Base-by-base conservation (phyloP, 148 eudicot genomes). In the Fagopyrum esculentum region DNA sequence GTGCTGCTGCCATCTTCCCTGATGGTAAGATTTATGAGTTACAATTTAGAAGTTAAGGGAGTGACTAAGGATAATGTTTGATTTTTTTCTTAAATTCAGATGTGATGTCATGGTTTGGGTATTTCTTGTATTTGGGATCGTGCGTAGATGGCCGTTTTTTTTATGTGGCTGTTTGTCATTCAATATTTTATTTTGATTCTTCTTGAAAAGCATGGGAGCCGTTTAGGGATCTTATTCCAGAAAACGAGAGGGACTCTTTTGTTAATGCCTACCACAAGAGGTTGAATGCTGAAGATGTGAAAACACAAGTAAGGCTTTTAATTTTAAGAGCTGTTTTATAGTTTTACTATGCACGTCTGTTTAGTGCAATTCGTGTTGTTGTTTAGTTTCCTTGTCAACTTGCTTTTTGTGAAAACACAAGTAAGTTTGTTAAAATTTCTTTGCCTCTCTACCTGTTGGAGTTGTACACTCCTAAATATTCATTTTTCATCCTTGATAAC, bases 171-270 rank as follows among this genome's bases (percentile, higher is more conserved):
- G 69, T 70, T 45, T n/a, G 35, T 26, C 15, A 44, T 70, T 6
- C 6, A 9, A 69, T 30, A 69, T 12, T 15, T 17, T n/a, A 70
- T 30, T 16, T 6, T 5, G 45, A 44, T 44, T 59, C 69, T 77
- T 75, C 46, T 74, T 30, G 45, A 45, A 77, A 19, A 95, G 99
- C 91, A 80, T 95, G 99, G 99, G 97, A 95, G 83, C 83, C 86
- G 75, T 95, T 92, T 80, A 89, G 97, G 85, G 99, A 95, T 90
- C 89, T 89, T 45, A 90, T 95, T 74, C 99, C 99, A 43, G 99
- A 92, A 80, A 85, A 85, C 71, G 97, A 95, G 84, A 86, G 97
- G 81, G 91, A 81, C 69, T 87, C 93, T 76, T 87, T 95, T 71
- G 71, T 95, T 13, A 76, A 81, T 73, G 97, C 97, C 72, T 95